These are phyloP conservation scores for Triticum timopheevii DNA, from an alignment of 176 grass and related monocot genomes.

Conservation along the genomic window DNA sequence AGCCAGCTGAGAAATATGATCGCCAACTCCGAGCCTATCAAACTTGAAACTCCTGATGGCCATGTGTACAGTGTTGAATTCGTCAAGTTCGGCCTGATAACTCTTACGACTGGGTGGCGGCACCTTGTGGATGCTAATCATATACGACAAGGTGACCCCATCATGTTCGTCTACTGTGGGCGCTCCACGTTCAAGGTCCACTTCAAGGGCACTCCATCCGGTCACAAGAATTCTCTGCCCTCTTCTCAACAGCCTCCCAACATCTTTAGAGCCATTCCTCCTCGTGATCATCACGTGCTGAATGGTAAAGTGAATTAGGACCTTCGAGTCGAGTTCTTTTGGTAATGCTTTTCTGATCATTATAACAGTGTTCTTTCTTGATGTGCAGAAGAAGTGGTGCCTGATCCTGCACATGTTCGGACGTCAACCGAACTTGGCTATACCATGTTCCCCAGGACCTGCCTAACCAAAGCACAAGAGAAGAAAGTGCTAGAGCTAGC, in stretches of 20 bases:
- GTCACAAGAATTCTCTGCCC: background rate
- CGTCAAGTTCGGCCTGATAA: background rate
- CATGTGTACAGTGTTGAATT: constrained; percentile 15
- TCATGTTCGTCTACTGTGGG: constrained; percentile 30
- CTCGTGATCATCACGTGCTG: background rate
- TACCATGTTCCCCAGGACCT: too few species aligned
- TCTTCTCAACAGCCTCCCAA: background rate
- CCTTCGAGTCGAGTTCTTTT: background rate
- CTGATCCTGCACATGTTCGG: too few species aligned
- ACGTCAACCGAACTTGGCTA: too few species aligned
- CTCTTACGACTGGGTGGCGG: too few species aligned
- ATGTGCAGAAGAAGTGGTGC: too few species aligned
- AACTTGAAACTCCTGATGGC: constrained; percentile 23
- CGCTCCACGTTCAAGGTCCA: constrained; percentile 26
- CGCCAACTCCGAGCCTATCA: background rate
- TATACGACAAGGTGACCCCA: too few species aligned
- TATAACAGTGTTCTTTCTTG: too few species aligned
- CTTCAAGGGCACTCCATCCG: background rate
- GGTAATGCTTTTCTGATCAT: background rate
- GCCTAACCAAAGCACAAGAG: too few species aligned
- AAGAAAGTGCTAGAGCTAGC: background rate
- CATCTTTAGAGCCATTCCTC: background rate
- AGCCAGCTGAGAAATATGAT: background rate
- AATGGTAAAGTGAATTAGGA: background rate
- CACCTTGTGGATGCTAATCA: too few species aligned